These are phyloP conservation scores for Calycina marina DNA, from an alignment of 2,329 filamentous ascomycete genomes.

Conservation along the genomic window DNA sequence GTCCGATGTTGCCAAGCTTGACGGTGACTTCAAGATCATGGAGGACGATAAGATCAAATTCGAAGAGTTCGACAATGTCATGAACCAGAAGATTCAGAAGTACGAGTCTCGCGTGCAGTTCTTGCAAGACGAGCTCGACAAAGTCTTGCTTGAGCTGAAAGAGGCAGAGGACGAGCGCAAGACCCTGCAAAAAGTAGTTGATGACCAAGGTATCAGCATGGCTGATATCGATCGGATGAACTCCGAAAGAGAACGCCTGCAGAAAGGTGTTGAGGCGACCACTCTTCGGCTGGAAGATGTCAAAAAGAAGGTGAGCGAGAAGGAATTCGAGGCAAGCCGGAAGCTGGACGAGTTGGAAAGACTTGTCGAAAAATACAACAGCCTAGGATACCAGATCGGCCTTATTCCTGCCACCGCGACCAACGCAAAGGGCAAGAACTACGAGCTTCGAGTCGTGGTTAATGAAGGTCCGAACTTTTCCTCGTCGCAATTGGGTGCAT, in stretches of 20 bases:
- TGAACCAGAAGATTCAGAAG: constrained; percentile 75
- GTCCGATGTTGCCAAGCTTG: constrained; percentile 68
- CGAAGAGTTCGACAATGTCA: constrained; percentile 80
- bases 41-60: constrained; percentile 93
- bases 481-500: constrained; percentile 36
- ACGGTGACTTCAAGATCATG: constrained; percentile 83
- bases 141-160: constrained; percentile 57
- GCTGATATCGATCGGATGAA: constrained; percentile 99
- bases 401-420: constrained; percentile 72
- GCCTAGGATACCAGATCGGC: constrained; percentile 82
- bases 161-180: constrained; percentile 73
- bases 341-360: constrained; percentile 89
- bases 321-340: constrained; percentile 71
- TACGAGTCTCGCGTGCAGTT: constrained; percentile 69
- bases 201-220: constrained; percentile 88
- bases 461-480: constrained; percentile 67
- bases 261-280: constrained; percentile 70
- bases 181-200: constrained; percentile 70
- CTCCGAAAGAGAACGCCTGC: constrained; percentile 82
- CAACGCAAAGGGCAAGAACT: constrained; percentile 75
- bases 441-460: constrained; percentile 72
- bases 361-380: constrained; percentile 83
- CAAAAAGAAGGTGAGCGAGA: constrained; percentile 70
- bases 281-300: constrained; percentile 66
- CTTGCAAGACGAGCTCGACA: constrained; percentile 75